Conservation (phyloP, 2,329 filamentous ascomycete genomes). For the Epichloe sp. region DNA sequence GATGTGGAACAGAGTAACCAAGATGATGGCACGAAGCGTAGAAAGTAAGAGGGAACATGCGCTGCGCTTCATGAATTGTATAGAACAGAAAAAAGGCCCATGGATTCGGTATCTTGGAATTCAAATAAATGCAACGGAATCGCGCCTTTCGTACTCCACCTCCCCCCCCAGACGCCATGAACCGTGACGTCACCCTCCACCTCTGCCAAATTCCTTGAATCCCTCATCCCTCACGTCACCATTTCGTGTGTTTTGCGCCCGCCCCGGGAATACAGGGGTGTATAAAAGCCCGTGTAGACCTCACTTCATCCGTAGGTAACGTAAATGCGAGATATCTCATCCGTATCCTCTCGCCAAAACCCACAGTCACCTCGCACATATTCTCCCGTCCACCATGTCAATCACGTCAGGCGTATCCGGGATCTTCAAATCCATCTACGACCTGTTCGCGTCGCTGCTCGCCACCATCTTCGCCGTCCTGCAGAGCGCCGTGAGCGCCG, state of each 20-base stretch:
- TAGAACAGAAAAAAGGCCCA: not conserved
- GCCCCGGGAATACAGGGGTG: too few species aligned
- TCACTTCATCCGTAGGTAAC: fast-evolving
- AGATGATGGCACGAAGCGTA: not conserved
- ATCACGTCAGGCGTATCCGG: conserved; percentile 23
- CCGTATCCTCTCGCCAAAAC: too few species aligned
- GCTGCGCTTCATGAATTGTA: too few species aligned
- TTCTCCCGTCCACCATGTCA: conserved; percentile 14
- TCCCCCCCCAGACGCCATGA: not conserved
- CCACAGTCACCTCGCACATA: too few species aligned
- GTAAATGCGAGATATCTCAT: too few species aligned
- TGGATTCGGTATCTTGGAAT: not conserved
- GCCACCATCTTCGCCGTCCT: conserved; percentile 21
- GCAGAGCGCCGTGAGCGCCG: conserved; percentile 19
- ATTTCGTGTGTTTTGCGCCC: not conserved
- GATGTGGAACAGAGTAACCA: conserved; percentile 18
- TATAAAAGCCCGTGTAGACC: too few species aligned
- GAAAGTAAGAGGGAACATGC: too few species aligned
- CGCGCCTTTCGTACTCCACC: not conserved
- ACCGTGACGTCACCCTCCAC: not conserved
- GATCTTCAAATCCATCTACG: conserved; percentile 28
- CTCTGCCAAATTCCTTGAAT: not conserved
- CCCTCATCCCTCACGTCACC: not conserved
- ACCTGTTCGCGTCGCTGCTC: conserved; percentile 26
- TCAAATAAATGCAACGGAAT: not conserved